Evolutionary conservation across 1,284 basidiomycete species (phyloP).

Genomic region (Tylopilus sp.): DNA sequence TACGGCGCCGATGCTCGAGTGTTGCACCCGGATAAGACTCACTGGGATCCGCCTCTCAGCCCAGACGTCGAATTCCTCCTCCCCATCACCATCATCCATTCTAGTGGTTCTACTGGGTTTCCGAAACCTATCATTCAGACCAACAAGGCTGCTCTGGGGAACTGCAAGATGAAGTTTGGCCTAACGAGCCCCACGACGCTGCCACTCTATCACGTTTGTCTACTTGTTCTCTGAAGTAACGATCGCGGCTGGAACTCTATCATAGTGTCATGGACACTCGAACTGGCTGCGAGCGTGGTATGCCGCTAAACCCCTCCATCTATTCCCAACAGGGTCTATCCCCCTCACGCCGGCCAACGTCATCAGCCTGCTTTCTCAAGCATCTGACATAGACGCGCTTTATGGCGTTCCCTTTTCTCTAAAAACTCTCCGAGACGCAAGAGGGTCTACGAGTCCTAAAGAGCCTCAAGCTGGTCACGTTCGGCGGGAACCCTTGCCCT

Average conservation of each 20-base stretch:
- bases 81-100: slow-evolving; percentile 68
- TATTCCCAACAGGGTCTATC: slow-evolving; percentile 62
- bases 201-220: slow-evolving; percentile 57
- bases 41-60: slow-evolving; percentile 50
- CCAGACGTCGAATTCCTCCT: slow-evolving; percentile 58
- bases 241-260: slow-evolving; percentile 2
- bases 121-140: slow-evolving; percentile 59
- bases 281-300: slow-evolving; percentile 50
- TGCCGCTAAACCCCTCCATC: slow-evolving; percentile 55
- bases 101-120: slow-evolving; percentile 63
- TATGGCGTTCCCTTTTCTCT: slow-evolving; percentile 33
- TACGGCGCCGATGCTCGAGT: slow-evolving; percentile 37
- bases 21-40: slow-evolving; percentile 44
- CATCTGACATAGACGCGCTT: slow-evolving; percentile 28
- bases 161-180: slow-evolving; percentile 53
- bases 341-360: slow-evolving; percentile 64
- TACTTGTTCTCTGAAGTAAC: not conserved
- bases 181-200: slow-evolving; percentile 56
- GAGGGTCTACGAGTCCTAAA: slow-evolving; percentile 60
- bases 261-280: slow-evolving; percentile 29
- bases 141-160: slow-evolving; percentile 52
- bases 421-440: slow-evolving; percentile 60
- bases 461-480: slow-evolving; percentile 63
- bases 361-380: slow-evolving; percentile 43
- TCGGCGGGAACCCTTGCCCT: slow-evolving; percentile 56